Evolutionary conservation across 768 basidiomycete species (phyloP).

Genomic region (Rhizopogon salebrosus): DNA sequence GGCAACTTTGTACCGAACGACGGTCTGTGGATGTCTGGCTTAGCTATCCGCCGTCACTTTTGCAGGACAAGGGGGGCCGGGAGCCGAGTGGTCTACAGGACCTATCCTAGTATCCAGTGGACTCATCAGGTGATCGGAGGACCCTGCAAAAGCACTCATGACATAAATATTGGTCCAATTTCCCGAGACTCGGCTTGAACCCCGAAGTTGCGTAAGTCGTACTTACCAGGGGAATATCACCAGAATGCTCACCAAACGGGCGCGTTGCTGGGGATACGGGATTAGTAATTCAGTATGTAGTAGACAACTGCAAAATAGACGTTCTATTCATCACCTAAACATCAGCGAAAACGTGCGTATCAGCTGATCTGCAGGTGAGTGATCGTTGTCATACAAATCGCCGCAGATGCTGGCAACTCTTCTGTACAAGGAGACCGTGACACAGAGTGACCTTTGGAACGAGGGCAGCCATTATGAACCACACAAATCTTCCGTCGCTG

Average conservation of each 20-base stretch:
- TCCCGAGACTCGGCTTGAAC: slow-evolving; percentile 37
- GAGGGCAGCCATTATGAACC: too few species aligned
- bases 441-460: background rate
- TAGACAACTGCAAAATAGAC: background rate
- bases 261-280: background rate
- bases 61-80: background rate
- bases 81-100: slow-evolving; percentile 26
- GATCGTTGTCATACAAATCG: background rate
- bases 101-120: slow-evolving; percentile 43
- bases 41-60: background rate
- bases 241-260: slow-evolving; percentile 22
- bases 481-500: background rate
- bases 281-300: background rate
- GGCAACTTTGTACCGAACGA: slow-evolving; percentile 50
- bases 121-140: slow-evolving; percentile 45
- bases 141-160: slow-evolving; percentile 21
- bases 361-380: too few species aligned
- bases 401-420: background rate
- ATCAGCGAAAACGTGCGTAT: background rate
- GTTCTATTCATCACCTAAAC: background rate
- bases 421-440: background rate
- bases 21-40: slow-evolving; percentile 23
- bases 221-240: slow-evolving; percentile 30
- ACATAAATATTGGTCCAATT: slow-evolving; percentile 23
- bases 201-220: slow-evolving; percentile 31